Conservation (phyloP, 257 asterid genomes). For the Orobanche coerulescens region DNA sequence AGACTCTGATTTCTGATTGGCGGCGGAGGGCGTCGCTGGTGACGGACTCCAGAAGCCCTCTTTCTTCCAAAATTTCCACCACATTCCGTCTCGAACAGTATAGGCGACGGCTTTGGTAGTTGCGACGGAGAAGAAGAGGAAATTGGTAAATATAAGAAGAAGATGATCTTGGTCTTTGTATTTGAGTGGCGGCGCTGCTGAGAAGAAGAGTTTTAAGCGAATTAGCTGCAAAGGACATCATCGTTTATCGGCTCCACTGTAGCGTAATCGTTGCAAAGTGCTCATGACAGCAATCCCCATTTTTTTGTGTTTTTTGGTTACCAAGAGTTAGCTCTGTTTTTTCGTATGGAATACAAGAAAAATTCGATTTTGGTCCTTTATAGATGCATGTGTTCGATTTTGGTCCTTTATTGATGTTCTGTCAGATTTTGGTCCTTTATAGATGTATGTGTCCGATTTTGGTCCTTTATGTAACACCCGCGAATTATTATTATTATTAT, state of each 20-base stretch:
- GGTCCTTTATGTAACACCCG: no score
- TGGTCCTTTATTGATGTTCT: no score
- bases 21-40: conserved; percentile 49
- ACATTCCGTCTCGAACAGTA: conserved; percentile 41
- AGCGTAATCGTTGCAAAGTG: no score
- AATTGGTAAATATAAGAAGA: background rate
- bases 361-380: no score
- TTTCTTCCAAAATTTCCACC: conserved; percentile 58
- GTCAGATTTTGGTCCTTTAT: no score
- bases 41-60: conserved; percentile 72
- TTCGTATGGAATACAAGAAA: no score
- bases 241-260: background rate
- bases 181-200: conserved; percentile 5
- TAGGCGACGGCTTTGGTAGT: conserved; percentile 20
- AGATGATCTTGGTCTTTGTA: background rate
- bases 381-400: no score
- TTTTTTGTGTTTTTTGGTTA: no score
- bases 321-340: no score
- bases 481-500: no score
- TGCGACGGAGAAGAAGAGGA: conserved; percentile 21
- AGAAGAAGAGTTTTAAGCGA: conserved; percentile 25
- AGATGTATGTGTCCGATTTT: no score
- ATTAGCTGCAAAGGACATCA: conserved; percentile 29
- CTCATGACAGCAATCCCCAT: no score
- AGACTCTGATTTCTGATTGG: conserved; percentile 37